Percentiles rank a stretch among this genome's conserved stretches.
phyloP scores from a whole-genome alignment of 345 rosid genomes.

The Draba incana region DNA sequence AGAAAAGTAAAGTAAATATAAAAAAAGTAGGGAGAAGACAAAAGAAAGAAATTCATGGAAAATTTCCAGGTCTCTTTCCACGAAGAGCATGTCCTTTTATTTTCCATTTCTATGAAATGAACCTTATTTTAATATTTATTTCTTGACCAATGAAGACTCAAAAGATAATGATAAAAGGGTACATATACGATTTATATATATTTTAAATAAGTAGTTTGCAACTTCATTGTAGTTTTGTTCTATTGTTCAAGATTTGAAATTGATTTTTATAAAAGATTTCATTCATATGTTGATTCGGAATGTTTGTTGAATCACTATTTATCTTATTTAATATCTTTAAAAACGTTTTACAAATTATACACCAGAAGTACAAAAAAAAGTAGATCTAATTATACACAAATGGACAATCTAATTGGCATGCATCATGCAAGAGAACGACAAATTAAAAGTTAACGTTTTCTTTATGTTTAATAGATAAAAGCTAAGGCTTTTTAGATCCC shows the following conservation, averaged over 20 bases:
- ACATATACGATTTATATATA: neutral
- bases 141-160: slow-evolving; percentile 33
- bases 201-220: too few species aligned
- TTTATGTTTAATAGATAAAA: too few species aligned
- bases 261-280: neutral
- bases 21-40: slow-evolving; percentile 20
- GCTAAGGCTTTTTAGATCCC: neutral
- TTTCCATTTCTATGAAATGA: slow-evolving; percentile 28
- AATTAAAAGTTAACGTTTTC: neutral
- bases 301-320: too few species aligned
- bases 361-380: neutral
- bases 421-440: slow-evolving; percentile 1
- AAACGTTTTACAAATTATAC: neutral
- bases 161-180: neutral
- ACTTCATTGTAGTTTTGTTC: neutral
- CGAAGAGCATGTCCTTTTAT: slow-evolving; percentile 34
- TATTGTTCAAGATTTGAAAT: slow-evolving; percentile 5
- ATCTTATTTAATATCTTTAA: too few species aligned
- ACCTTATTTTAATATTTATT: slow-evolving; percentile 13
- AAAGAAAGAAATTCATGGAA: slow-evolving; percentile 29
- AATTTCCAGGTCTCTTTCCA: slow-evolving; percentile 39
- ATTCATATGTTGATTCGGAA: neutral
- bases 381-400: neutral
- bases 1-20: neutral
- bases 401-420: slow-evolving; percentile 19